phyloP scores from a whole-genome alignment of 371 early-diverging fungal species.

The Dinochytrium kinnereticum region DNA sequence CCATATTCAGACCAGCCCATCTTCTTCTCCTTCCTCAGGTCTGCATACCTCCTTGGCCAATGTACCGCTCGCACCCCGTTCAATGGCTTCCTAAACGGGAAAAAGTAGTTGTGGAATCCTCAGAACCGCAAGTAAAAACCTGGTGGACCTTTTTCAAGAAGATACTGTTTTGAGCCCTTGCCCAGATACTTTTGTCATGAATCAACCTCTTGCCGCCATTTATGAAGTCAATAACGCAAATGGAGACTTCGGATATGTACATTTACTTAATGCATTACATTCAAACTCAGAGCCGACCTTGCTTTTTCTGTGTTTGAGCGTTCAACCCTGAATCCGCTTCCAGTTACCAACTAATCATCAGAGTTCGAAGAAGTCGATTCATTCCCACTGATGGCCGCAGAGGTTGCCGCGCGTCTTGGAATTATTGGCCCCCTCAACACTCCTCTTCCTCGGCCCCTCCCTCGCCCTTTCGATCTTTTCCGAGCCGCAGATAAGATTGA shows the following conservation, averaged over 20 bases:
- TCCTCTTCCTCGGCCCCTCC: background rate
- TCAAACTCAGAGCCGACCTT: no score
- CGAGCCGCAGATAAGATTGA: background rate
- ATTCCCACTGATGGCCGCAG: no score
- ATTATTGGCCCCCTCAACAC: background rate
- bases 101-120: background rate
- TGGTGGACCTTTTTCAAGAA: constrained; percentile 9
- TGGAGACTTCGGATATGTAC: no score
- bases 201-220: no score
- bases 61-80: constrained; percentile 22
- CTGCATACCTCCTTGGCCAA: constrained; percentile 29
- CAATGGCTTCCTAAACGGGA: constrained; percentile 24
- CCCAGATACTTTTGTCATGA: background rate
- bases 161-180: background rate
- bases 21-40: constrained; percentile 12
- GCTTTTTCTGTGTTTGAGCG: no score
- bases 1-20: no score
- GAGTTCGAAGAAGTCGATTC: no score
- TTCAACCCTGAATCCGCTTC: no score
- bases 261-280: no score
- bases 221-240: no score
- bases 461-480: background rate
- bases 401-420: background rate
- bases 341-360: no score
- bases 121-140: background rate